Evolutionary conservation across 2,329 filamentous ascomycete species (phyloP).

Genomic region (Trichophyton schoenleinii): DNA sequence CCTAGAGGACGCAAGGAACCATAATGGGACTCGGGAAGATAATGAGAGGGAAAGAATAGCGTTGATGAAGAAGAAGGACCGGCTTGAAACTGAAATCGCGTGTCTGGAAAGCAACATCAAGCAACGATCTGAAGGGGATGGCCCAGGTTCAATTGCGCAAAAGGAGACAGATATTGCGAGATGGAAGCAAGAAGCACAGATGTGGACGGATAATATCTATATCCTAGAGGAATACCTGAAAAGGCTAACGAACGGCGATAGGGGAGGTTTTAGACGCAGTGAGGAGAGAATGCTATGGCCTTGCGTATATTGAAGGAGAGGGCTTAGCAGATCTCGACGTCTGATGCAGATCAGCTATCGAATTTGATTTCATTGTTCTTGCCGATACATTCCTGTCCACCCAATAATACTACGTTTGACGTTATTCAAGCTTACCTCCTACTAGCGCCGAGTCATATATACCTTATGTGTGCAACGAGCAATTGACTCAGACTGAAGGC

Average conservation of each 20-base stretch:
- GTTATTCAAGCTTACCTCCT: neutral
- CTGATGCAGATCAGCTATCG: neutral
- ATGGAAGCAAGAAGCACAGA: conserved; percentile 23
- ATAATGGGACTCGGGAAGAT: conserved; percentile 11
- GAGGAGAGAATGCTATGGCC: conserved; percentile 38
- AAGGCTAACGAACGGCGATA: conserved; percentile 31
- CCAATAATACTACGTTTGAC: neutral
- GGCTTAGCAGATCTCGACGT: conserved; percentile 33
- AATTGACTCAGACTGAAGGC: neutral
- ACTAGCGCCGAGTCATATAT: neutral
- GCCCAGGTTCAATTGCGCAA: conserved; percentile 18
- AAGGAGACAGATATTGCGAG: conserved; percentile 24
- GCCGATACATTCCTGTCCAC: too few relatives aligned
- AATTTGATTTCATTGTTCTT: neutral
- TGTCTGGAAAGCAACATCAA: conserved; percentile 17
- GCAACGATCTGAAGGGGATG: conserved; percentile 15
- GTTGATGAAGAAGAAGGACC: conserved; percentile 8
- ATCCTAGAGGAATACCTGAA: conserved; percentile 31
- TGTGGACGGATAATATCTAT: conserved; percentile 36
- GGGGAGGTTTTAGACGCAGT: conserved; percentile 33
- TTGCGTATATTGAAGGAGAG: conserved; percentile 44
- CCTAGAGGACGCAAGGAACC: conserved; percentile 8
- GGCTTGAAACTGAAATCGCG: conserved; percentile 7
- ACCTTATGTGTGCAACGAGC: neutral
- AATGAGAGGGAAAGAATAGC: conserved; percentile 8